These are phyloP conservation scores for Neurospora sp. DNA, from an alignment of 495 filamentous ascomycete genomes.

Conservation along the genomic window DNA sequence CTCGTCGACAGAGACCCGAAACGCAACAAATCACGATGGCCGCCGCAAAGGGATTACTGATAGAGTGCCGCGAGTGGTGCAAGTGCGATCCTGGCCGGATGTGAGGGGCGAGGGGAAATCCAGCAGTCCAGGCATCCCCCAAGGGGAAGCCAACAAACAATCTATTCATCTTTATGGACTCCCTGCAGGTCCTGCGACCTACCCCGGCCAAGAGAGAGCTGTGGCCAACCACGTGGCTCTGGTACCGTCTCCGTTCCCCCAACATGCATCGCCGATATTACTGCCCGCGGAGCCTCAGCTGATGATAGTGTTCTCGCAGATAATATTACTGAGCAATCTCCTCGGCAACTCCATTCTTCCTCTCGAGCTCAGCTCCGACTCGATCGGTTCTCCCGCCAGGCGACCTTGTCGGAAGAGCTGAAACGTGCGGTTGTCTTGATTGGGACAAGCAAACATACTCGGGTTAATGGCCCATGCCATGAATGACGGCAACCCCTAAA, in stretches of 20 bases:
- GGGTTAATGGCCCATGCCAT: background rate
- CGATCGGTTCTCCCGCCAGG: background rate
- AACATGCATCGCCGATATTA: background rate
- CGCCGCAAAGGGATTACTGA: background rate
- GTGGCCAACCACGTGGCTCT: background rate
- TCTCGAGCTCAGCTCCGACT: background rate
- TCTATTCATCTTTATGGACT: background rate
- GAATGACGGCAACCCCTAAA: background rate
- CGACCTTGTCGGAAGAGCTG: background rate
- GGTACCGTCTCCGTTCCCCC: background rate
- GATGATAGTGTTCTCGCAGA: background rate
- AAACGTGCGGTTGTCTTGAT: background rate
- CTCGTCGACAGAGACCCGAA: background rate
- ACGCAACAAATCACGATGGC: background rate
- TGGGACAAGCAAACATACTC: background rate
- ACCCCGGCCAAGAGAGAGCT: background rate
- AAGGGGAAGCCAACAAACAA: background rate
- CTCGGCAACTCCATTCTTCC: background rate
- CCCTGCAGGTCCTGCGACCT: background rate
- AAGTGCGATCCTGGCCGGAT: too few species aligned
- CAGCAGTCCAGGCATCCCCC: background rate
- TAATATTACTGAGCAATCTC: background rate
- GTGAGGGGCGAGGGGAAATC: background rate
- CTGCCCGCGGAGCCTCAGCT: background rate
- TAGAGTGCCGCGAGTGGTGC: background rate